A percentile compares a stretch with the other conserved stretches of the same genome.
Evolutionary conservation across 768 basidiomycete species (phyloP).

Genomic region (Lentinula guzmanii): DNA sequence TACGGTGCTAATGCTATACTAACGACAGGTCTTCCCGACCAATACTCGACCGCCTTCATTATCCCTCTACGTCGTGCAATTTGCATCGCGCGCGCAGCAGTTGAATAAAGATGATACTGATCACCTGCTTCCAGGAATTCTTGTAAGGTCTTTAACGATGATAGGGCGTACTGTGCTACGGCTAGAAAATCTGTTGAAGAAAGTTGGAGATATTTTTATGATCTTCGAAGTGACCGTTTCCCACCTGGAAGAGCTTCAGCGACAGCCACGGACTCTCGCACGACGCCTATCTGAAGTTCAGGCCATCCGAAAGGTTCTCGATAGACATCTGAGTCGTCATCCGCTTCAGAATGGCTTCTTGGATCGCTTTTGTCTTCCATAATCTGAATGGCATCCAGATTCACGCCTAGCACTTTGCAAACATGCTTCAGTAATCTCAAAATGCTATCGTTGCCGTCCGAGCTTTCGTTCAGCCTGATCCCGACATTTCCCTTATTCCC

Average conservation of each 20-base stretch:
- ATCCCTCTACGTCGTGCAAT: slow-evolving; percentile 78
- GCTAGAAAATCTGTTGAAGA: slow-evolving; percentile 63
- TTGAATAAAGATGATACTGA: slow-evolving; percentile 73
- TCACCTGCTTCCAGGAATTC: slow-evolving; percentile 65
- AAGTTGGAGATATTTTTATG: not conserved
- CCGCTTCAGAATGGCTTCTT: slow-evolving; percentile 25
- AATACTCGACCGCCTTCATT: slow-evolving; percentile 68
- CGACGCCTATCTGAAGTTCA: slow-evolving; percentile 88
- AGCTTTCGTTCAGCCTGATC: slow-evolving; percentile 65
- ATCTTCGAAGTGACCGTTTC: slow-evolving; percentile 13
- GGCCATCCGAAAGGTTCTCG: slow-evolving; percentile 83
- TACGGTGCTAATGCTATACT: slow-evolving; percentile 78
- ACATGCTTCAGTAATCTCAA: slow-evolving; percentile 67
- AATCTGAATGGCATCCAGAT: slow-evolving; percentile 66
- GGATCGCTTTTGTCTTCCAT: slow-evolving; percentile 22
- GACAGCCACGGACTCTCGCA: slow-evolving; percentile 87
- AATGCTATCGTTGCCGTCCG: slow-evolving; percentile 80
- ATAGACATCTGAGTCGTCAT: slow-evolving; percentile 33
- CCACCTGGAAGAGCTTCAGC: slow-evolving; percentile 87
- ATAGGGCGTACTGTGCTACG: slow-evolving; percentile 86
- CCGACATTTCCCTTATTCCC: slow-evolving; percentile 54
- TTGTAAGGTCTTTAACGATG: slow-evolving; percentile 72
- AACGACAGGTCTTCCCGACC: slow-evolving; percentile 77
- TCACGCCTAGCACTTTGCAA: slow-evolving; percentile 75
- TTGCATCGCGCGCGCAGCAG: slow-evolving; percentile 64